Evolutionary conservation across 2,329 filamentous ascomycete genomes (phyloP).

Genomic region (Endoconidiophora polonica): DNA sequence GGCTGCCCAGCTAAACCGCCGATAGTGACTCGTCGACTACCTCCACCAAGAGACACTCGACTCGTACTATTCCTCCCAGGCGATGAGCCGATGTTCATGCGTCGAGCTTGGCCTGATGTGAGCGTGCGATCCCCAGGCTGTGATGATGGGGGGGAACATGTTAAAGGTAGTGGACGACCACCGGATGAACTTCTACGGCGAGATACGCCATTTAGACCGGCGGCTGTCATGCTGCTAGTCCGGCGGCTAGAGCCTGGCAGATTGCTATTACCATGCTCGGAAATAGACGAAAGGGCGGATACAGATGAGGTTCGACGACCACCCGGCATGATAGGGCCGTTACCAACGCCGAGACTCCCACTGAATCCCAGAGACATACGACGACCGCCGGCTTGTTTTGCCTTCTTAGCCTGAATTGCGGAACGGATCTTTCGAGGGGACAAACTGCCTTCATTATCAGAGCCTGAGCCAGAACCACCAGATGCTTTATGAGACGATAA

Average conservation of each 20-base stretch:
- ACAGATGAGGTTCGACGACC: conserved; percentile 19
- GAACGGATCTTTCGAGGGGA: conserved; percentile 13
- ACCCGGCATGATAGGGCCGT: not conserved
- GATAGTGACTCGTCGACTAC: conserved; percentile 24
- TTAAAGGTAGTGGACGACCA: conserved; percentile 36
- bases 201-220: conserved; percentile 22
- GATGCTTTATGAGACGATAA: not conserved
- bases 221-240: not conserved
- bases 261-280: conserved; percentile 29
- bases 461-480: conserved; percentile 9
- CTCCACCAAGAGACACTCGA: conserved; percentile 17
- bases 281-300: conserved; percentile 29
- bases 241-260: not conserved
- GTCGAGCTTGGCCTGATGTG: conserved; percentile 37
- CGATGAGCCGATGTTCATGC: conserved; percentile 35
- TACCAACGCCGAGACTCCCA: not conserved
- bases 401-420: conserved; percentile 10
- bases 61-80: conserved; percentile 22
- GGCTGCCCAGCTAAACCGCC: conserved; percentile 17
- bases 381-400: conserved; percentile 1
- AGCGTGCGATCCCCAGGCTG: conserved; percentile 20
- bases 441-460: conserved; percentile 13
- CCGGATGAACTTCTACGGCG: conserved; percentile 33
- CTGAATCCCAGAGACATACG: conserved; percentile 10
- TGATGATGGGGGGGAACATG: conserved; percentile 31